These are phyloP conservation scores for Talaromyces nanjingensis DNA, from an alignment of 495 filamentous ascomycete genomes.

Conservation along the genomic window DNA sequence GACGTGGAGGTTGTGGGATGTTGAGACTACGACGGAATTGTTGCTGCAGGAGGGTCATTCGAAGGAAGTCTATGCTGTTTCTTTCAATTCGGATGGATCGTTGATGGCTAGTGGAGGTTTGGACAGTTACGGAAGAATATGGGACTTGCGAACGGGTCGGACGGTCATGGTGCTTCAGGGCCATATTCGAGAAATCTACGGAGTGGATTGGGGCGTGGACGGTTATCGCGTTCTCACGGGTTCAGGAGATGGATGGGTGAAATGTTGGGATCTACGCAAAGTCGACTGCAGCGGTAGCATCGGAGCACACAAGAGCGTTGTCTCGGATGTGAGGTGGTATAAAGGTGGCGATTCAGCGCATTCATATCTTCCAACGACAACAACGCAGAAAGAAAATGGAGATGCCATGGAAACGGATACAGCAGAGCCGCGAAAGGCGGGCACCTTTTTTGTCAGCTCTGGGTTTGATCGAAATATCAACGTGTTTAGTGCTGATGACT, in stretches of 20 bases:
- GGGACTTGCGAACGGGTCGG: slow-evolving; percentile 90
- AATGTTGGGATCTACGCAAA: slow-evolving; percentile 94
- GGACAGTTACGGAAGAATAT: slow-evolving; percentile 91
- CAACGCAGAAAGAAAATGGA: slow-evolving; percentile 55
- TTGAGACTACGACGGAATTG: slow-evolving; percentile 74
- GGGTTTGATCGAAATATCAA: slow-evolving; percentile 97
- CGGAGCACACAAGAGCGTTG: slow-evolving; percentile 84
- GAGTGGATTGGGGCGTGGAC: slow-evolving; percentile 85
- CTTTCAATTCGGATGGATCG: slow-evolving; percentile 86
- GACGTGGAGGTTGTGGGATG: slow-evolving; percentile 95
- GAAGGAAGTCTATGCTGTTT: slow-evolving; percentile 79
- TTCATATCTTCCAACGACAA: slow-evolving; percentile 48
- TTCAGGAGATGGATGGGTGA: slow-evolving; percentile 91
- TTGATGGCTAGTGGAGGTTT: slow-evolving; percentile 83
- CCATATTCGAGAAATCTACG: slow-evolving; percentile 89
- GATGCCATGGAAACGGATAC: slow-evolving; percentile 29
- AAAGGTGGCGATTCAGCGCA: slow-evolving; percentile 64
- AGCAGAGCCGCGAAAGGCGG: slow-evolving; percentile 53
- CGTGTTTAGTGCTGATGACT: slow-evolving; percentile 92
- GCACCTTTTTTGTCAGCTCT: slow-evolving; percentile 83
- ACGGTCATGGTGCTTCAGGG: slow-evolving; percentile 95
- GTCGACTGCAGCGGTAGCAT: slow-evolving; percentile 76
- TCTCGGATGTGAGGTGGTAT: slow-evolving; percentile 91
- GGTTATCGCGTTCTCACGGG: slow-evolving; percentile 83
- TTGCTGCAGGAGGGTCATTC: slow-evolving; percentile 92